Evolutionary conservation across 768 basidiomycete genomes (phyloP).

Genomic region (Infundibulicybe gibba): DNA sequence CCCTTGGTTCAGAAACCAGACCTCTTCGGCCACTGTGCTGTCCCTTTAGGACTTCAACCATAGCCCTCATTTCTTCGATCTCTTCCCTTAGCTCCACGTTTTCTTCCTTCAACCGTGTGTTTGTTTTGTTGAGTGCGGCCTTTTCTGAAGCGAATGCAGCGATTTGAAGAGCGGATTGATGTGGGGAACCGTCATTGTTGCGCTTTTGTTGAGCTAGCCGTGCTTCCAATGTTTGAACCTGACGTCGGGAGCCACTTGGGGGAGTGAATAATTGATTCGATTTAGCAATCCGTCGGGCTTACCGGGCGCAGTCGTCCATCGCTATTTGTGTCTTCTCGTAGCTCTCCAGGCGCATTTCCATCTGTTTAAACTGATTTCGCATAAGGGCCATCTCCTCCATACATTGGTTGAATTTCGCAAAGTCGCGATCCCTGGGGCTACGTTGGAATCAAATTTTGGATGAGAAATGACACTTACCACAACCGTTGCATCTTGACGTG

Average conservation of each 20-base stretch:
- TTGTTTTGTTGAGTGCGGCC: conserved; percentile 40
- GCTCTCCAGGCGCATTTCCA: conserved; percentile 61
- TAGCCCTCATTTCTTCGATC: conserved; percentile 61
- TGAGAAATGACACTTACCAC: conserved; percentile 49
- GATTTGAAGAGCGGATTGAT: conserved; percentile 35
- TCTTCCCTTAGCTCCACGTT: conserved; percentile 45
- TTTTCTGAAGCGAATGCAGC: conserved; percentile 44
- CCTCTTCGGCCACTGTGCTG: conserved; percentile 44
- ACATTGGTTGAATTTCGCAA: conserved; percentile 63
- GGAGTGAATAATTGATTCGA: conserved; percentile 1
- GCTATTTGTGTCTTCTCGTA: conserved; percentile 49
- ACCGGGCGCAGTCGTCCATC: conserved; percentile 62
- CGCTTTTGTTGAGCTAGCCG: conserved; percentile 44
- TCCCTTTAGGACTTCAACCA: conserved; percentile 64
- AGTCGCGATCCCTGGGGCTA: conserved; percentile 65
- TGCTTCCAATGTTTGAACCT: conserved; percentile 61
- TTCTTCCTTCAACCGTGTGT: conserved; percentile 51
- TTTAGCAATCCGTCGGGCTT: conserved; percentile 10
- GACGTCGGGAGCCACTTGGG: conserved; percentile 50
- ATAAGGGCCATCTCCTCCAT: conserved; percentile 55
- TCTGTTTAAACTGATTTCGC: conserved; percentile 57
- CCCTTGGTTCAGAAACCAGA: conserved; percentile 42
- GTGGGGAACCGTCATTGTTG: conserved; percentile 29
- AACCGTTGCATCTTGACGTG: conserved; percentile 70
- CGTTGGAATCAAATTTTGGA: neutral